These are phyloP conservation scores for Leishmania tarentolae DNA, from an alignment of 208 protist genomes.

Conservation along the genomic window DNA sequence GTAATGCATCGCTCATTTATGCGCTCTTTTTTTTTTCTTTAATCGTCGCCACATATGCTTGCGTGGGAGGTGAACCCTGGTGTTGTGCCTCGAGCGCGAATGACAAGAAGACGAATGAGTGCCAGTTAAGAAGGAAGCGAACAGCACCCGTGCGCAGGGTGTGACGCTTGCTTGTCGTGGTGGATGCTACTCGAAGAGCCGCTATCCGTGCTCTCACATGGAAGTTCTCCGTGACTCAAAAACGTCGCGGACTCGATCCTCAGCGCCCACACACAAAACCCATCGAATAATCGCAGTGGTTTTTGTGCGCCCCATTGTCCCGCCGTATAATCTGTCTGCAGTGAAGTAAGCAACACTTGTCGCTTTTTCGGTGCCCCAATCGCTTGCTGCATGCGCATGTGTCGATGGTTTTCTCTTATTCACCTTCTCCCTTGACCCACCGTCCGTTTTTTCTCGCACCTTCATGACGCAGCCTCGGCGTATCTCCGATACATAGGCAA, in stretches of 20 bases:
- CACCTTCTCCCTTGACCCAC: not conserved
- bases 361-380: not conserved
- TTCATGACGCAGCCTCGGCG: not conserved
- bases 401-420: not conserved
- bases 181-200: not conserved
- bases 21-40: not conserved
- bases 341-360: not conserved
- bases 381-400: too few species aligned
- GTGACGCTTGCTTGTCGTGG: not conserved
- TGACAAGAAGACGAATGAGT: not conserved
- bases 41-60: not conserved
- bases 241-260: not conserved
- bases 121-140: not conserved
- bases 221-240: not conserved
- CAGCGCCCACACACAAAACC: not conserved
- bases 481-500: not conserved
- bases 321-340: not conserved
- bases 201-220: not conserved
- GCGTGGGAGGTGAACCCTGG: not conserved
- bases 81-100: not conserved
- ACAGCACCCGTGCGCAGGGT: not conserved
- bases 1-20: not conserved
- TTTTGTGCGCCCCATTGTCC: not conserved
- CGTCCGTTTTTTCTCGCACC: not conserved
- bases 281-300: not conserved